Conservation (phyloP, 106 monocot genomes). For the Apostasia ramifera region DNA sequence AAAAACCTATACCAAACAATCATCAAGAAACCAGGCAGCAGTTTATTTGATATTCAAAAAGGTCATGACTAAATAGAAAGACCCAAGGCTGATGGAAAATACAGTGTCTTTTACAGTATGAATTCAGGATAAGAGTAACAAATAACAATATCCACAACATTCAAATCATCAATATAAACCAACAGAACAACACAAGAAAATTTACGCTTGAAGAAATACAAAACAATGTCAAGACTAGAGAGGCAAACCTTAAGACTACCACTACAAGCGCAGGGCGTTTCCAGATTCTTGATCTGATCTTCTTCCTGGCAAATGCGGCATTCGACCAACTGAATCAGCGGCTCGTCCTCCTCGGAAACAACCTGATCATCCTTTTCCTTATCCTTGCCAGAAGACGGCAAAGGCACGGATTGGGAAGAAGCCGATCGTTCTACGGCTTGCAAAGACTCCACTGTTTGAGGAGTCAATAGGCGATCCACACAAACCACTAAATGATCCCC, state of each 20-base stretch:
- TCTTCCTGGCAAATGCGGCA: conserved; percentile 99
- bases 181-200: not conserved
- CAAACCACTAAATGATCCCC: conserved; percentile 30
- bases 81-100: not conserved
- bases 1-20: too few species aligned
- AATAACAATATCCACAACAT: not conserved
- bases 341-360: conserved; percentile 44
- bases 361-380: not conserved
- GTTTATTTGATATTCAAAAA: too few species aligned
- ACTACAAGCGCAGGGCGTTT: conserved; percentile 84
- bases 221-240: not conserved
- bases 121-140: not conserved
- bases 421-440: not conserved
- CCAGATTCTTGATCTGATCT: conserved; percentile 74
- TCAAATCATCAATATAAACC: not conserved
- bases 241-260: conserved; percentile 82
- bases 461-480: conserved; percentile 14
- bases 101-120: too few species aligned
- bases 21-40: too few species aligned
- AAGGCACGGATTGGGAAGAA: not conserved
- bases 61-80: not conserved
- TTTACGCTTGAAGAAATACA: not conserved
- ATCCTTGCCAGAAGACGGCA: not conserved
- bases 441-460: not conserved
- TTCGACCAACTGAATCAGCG: conserved; percentile 62